Conservation (phyloP, 1,284 basidiomycete genomes). For the Irpex sp. region DNA sequence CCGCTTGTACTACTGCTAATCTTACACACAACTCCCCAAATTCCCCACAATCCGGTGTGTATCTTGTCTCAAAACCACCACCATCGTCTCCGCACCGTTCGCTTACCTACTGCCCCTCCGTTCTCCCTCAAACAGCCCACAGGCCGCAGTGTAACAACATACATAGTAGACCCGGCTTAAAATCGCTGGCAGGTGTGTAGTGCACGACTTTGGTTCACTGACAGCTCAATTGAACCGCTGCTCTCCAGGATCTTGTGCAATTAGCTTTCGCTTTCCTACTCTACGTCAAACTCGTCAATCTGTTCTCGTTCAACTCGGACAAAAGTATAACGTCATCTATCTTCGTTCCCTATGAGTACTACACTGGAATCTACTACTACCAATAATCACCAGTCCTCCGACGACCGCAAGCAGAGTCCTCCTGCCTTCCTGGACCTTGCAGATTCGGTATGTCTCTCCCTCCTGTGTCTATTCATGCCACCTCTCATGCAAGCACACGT, state of each 20-base stretch:
- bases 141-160: constrained; percentile 65
- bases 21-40: constrained; percentile 35
- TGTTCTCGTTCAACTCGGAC: constrained; percentile 54
- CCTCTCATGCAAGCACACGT: constrained; percentile 15
- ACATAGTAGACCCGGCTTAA: constrained; percentile 74
- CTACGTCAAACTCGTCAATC: constrained; percentile 46
- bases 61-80: constrained; percentile 14
- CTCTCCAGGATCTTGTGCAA: constrained; percentile 61
- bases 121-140: constrained; percentile 30
- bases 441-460: constrained; percentile 65
- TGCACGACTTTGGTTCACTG: constrained; percentile 5
- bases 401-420: constrained; percentile 77
- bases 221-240: constrained; percentile 12
- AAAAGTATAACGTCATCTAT: constrained; percentile 44
- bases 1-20: constrained; percentile 33
- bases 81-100: constrained; percentile 2
- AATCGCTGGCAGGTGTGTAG: constrained; percentile 61
- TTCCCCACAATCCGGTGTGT: constrained; percentile 26
- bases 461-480: constrained; percentile 10
- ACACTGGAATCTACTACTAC: constrained; percentile 64
- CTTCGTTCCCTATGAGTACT: constrained; percentile 62
- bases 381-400: constrained; percentile 62
- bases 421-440: constrained; percentile 88
- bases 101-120: constrained; percentile 14
- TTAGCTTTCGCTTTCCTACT: constrained; percentile 52